These are phyloP conservation scores for Globisporangium abappressorium DNA, from an alignment of 352 stramenopile species.

Conservation along the genomic window DNA sequence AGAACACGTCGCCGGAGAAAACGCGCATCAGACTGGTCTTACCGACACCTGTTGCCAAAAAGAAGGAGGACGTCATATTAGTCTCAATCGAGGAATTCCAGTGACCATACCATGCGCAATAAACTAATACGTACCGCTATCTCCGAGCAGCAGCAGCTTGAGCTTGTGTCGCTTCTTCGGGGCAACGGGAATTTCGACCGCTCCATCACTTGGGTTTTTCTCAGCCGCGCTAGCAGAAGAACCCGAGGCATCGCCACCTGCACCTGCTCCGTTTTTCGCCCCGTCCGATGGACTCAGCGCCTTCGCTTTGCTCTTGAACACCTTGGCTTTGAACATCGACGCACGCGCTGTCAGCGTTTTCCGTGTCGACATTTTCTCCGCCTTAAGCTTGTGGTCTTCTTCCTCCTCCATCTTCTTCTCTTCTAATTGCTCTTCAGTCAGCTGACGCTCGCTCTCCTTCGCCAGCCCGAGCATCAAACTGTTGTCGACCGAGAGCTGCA, in stretches of 20 bases:
- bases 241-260: neutral
- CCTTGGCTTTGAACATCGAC: slow-evolving; percentile 76
- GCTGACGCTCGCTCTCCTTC: slow-evolving; percentile 26
- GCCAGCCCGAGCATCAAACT: slow-evolving; percentile 26
- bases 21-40: slow-evolving; percentile 94
- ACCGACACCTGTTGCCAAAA: slow-evolving; percentile 60
- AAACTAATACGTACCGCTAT: slow-evolving; percentile 56
- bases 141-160: slow-evolving; percentile 89
- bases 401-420: slow-evolving; percentile 89
- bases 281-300: slow-evolving; percentile 10
- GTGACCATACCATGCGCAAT: neutral
- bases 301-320: slow-evolving; percentile 52
- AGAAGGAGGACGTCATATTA: slow-evolving; percentile 11
- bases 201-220: slow-evolving; percentile 20
- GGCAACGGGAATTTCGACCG: slow-evolving; percentile 22
- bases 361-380: slow-evolving; percentile 62
- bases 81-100: neutral
- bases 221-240: slow-evolving; percentile 1
- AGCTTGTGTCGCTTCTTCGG: slow-evolving; percentile 83
- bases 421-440: slow-evolving; percentile 78
- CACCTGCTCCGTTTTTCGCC: neutral
- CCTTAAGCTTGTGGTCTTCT: slow-evolving; percentile 80
- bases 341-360: slow-evolving; percentile 59
- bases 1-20: slow-evolving; percentile 91
- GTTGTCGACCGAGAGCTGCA: slow-evolving; percentile 75